These are phyloP conservation scores for Sisymbrium irio DNA, from an alignment of 345 rosid genomes.

Conservation along the genomic window DNA sequence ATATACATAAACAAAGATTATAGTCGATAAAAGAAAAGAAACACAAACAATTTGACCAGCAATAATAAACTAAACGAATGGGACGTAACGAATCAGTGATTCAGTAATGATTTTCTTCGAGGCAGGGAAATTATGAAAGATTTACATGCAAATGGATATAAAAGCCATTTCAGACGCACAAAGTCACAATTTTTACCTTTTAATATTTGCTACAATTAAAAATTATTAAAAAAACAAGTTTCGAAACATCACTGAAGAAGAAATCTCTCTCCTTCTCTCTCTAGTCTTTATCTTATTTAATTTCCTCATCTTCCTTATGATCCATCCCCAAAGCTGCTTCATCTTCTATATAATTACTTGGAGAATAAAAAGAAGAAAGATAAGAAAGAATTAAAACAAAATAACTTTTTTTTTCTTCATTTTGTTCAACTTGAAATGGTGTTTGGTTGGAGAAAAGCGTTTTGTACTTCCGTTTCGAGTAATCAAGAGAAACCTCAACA, in stretches of 20 bases:
- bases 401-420: background rate
- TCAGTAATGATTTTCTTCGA: constrained; percentile 27
- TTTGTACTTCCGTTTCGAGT: constrained; percentile 65
- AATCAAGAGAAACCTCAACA: constrained; percentile 43
- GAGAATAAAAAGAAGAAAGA: background rate
- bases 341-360: constrained; percentile 1
- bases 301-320: constrained; percentile 33
- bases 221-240: background rate
- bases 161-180: constrained; percentile 28
- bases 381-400: background rate
- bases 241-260: background rate
- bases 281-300: constrained; percentile 32
- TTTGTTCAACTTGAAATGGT: constrained; percentile 18
- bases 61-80: background rate
- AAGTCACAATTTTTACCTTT: constrained; percentile 15
- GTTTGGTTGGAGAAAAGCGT: constrained; percentile 40
- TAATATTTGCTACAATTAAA: background rate
- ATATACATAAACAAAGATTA: background rate
- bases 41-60: background rate
- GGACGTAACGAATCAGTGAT: constrained; percentile 21
- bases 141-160: constrained; percentile 27
- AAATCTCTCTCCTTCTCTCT: background rate
- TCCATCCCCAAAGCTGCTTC: constrained; percentile 2
- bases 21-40: background rate
- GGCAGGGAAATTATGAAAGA: constrained; percentile 8